These are phyloP conservation scores for Globisporangium iwayamae DNA, from an alignment of 352 stramenopile genomes.

Conservation along the genomic window DNA sequence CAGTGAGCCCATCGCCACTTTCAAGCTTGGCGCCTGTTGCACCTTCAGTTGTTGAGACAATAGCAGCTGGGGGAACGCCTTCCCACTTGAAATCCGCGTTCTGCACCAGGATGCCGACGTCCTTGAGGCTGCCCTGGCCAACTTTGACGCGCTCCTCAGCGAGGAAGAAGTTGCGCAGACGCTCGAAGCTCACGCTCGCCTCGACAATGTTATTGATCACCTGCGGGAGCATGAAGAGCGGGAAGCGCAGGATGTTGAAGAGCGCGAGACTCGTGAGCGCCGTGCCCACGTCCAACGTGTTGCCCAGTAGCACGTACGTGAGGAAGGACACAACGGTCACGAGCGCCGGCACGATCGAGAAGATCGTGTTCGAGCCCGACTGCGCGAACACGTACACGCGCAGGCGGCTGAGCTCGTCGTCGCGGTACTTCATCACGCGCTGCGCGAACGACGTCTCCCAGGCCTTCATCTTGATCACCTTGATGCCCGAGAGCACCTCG, in stretches of 20 bases:
- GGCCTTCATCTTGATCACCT: slow-evolving; percentile 89
- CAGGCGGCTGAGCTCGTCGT: slow-evolving; percentile 33
- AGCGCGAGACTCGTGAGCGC: slow-evolving; percentile 92
- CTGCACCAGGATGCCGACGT: slow-evolving; percentile 46
- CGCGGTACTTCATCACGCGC: slow-evolving; percentile 37
- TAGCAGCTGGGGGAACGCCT: slow-evolving; percentile 21
- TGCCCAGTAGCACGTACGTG: slow-evolving; percentile 69
- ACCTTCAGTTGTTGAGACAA: slow-evolving; percentile 13
- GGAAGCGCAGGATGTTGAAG: slow-evolving; percentile 96
- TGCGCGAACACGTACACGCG: slow-evolving; percentile 39
- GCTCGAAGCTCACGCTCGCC: slow-evolving; percentile 64
- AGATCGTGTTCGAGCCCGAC: slow-evolving; percentile 59
- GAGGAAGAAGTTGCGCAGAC: slow-evolving; percentile 64
- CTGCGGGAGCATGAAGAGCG: slow-evolving; percentile 94
- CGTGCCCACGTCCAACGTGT: slow-evolving; percentile 89
- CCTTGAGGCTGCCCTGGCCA: slow-evolving; percentile 71
- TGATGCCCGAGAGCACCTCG: slow-evolving; percentile 89
- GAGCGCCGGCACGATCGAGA: slow-evolving; percentile 87
- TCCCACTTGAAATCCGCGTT: slow-evolving; percentile 72
- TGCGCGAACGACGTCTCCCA: slow-evolving; percentile 58
- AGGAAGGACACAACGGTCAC: slow-evolving; percentile 91
- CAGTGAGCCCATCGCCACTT: slow-evolving; percentile 2
- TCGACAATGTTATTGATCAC: slow-evolving; percentile 95
- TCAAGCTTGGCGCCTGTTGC: slow-evolving; percentile 29
- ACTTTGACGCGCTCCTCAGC: slow-evolving; percentile 72